Base-by-base conservation (phyloP, 805 yeast species). In the Kregervanrija delftensis region DNA sequence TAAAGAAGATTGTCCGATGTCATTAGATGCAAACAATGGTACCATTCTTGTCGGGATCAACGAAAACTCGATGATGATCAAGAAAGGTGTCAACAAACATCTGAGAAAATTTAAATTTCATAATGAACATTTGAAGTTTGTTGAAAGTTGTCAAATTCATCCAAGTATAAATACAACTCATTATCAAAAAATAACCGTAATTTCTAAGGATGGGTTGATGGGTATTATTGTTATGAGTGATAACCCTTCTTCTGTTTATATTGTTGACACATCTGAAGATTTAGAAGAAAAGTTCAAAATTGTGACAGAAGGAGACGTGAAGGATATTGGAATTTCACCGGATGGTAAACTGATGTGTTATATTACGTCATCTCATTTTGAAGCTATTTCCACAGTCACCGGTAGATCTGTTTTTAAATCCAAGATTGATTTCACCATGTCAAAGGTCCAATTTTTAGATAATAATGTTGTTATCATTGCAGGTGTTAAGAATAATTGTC, bases 1-100 rank as follows among this genome's bases (percentile, higher is more conserved):
- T 11, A 72, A 77, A 42, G 95, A 86, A 52, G 96, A 90, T 61
- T 81, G 89, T n/a, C 96, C 96, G 10, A 87, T 89, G 57, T 81
- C 93, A 39, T 54, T 91, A 41, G 96, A 81, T 50, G 72, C 75
- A 11, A 68, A 71, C 33, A 64, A 71, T 48, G 72, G 71, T 48
- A 57, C 73, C 14, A 77, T 89, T 13, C 65, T 86, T 39, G 72
- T 84, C 37, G 96, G 95, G 3, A 80, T 89, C 54, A 90, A 90
- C 60, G 88, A 85, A 54, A 73, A 79, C 40, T 63, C 79, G 4
- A 71, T 70, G 39, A 70, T 75, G 52, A 76, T 84, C 56, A 72
- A 77, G 41, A 71, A 71, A 59, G 83, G 80, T 45, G 66, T 71
- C 49, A 86, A 88, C 61, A 76, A 79, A 54, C 90, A 85, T 63